phyloP scores from a whole-genome alignment of 2,329 filamentous ascomycete species.

The Onygenales sp. region DNA sequence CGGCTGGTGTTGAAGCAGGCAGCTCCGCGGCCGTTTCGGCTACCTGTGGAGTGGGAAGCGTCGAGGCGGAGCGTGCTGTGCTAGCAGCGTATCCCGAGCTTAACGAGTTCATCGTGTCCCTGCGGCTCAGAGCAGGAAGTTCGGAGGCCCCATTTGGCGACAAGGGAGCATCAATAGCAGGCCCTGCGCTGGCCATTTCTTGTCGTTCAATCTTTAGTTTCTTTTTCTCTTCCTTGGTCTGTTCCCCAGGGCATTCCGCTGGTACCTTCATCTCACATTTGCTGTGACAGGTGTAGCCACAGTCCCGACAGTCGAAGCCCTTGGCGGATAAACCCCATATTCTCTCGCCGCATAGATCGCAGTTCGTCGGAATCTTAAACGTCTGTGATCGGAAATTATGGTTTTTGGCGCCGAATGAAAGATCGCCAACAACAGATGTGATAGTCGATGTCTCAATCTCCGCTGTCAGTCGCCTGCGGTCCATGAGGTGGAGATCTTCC shows the following conservation, averaged over 20 bases:
- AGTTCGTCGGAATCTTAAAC: slow-evolving; percentile 98
- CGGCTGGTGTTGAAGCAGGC: slow-evolving; percentile 28
- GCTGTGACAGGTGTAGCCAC: slow-evolving; percentile 94
- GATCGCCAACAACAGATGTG: slow-evolving; percentile 79
- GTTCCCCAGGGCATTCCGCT: slow-evolving; percentile 87
- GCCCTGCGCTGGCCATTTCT: slow-evolving; percentile 57
- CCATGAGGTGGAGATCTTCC: slow-evolving; percentile 74
- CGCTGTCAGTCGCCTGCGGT: slow-evolving; percentile 73
- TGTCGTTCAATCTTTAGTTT: slow-evolving; percentile 82
- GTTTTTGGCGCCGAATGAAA: slow-evolving; percentile 84
- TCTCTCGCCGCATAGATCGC: slow-evolving; percentile 88
- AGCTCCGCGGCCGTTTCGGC: slow-evolving; percentile 40
- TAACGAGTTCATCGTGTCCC: slow-evolving; percentile 82
- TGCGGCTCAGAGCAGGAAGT: slow-evolving; percentile 60
- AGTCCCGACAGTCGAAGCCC: slow-evolving; percentile 91
- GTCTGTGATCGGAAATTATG: slow-evolving; percentile 99
- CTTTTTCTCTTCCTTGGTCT: slow-evolving; percentile 90
- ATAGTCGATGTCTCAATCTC: slow-evolving; percentile 93
- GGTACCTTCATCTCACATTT: slow-evolving; percentile 99
- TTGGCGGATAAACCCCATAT: slow-evolving; percentile 97
- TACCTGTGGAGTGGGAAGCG: slow-evolving; percentile 38
- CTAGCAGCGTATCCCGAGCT: slow-evolving; percentile 80
- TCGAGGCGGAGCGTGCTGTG: slow-evolving; percentile 66
- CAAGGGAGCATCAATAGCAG: slow-evolving; percentile 17
- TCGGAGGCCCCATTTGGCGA: slow-evolving; percentile 40